These are phyloP conservation scores for Stephanodiscus minutulus DNA, from an alignment of 108 stramenopile species.

Conservation along the genomic window DNA sequence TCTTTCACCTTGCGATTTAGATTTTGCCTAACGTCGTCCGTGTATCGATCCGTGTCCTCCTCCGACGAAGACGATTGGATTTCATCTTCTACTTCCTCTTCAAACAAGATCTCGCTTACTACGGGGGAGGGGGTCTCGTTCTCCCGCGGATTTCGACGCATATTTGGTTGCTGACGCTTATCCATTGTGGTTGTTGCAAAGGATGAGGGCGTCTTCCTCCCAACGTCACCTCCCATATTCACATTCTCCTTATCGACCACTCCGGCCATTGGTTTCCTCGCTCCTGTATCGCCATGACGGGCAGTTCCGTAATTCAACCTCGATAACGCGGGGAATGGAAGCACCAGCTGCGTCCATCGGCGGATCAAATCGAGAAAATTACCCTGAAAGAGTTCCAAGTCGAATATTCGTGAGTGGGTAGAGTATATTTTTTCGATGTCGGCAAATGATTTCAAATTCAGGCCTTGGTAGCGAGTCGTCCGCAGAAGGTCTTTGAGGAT, in stretches of 20 bases:
- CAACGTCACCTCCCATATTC: neutral
- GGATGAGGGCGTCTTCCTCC: constrained; percentile 8
- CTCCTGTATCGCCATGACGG: neutral
- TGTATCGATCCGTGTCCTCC: neutral
- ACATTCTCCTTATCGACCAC: constrained; percentile 15
- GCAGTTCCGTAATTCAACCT: constrained; percentile 36
- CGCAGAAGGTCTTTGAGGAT: constrained; percentile 34
- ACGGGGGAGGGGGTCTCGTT: constrained; percentile 17
- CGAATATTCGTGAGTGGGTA: constrained; percentile 15
- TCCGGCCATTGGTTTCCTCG: neutral
- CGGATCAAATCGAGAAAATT: constrained; percentile 36
- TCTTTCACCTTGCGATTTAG: constrained; percentile 25
- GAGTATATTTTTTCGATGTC: constrained; percentile 22
- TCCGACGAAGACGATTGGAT: constrained; percentile 32
- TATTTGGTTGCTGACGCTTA: constrained; percentile 1
- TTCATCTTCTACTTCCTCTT: constrained; percentile 32
- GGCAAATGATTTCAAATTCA: constrained; percentile 25
- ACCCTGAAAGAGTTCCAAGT: constrained; percentile 30
- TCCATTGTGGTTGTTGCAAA: neutral
- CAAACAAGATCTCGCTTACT: constrained; percentile 13
- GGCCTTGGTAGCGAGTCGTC: constrained; percentile 8
- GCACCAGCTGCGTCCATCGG: constrained; percentile 35
- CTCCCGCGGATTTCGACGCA: neutral
- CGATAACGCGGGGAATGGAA: constrained; percentile 37
- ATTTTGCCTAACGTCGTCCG: constrained; percentile 11